Base-by-base conservation (phyloP, 305 asterid genomes). In the Withania somnifera region DNA sequence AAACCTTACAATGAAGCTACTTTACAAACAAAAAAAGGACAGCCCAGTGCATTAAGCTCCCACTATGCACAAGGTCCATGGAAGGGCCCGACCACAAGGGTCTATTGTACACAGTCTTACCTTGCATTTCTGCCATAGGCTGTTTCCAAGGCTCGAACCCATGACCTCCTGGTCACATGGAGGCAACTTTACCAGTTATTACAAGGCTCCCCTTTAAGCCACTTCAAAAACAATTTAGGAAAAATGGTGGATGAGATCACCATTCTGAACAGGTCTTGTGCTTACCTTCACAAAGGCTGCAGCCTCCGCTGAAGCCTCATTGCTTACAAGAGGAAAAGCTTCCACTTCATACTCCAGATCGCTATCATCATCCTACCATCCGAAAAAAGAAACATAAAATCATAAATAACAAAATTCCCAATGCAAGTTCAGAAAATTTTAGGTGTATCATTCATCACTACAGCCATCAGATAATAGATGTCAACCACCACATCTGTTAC, bases 341-440 rank as follows among this genome's bases (percentile, higher is more conserved):
- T 93, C 98, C 87, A 88, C 77, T 80, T 92, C 98, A 86, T 83
- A 83, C 73, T 95, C 98, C 73, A 93, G 85, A 86, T 95, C 98
- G 84, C 98, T 95, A 63, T 92, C 95, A 76, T 92, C 97, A 86
- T 92, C 98, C 98, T 95, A 87, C 85, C 84, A 82, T 20, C 84
- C 82, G 5, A 73, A 77, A n/a, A 77, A 66, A 53, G 67, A 54
- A 80, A n/a, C 34, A 78, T 68, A n/a, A 78, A 36, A 69, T 54
- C 61, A 82, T 69, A 57, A 64, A 58, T 76, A 64, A 11, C 45
- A 80, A 69, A 38, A 75, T 45, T 40, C 45, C 20, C 67, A 15
- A 9, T 19, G 26, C 32, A 50, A 30, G 42, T 75, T 50, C 80
- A 50, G 58, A 26, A 69, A 51, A 54, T 11, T 50, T 63, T 19